Conservation (phyloP, 169 alveolate species). For the Babesia sp. region DNA sequence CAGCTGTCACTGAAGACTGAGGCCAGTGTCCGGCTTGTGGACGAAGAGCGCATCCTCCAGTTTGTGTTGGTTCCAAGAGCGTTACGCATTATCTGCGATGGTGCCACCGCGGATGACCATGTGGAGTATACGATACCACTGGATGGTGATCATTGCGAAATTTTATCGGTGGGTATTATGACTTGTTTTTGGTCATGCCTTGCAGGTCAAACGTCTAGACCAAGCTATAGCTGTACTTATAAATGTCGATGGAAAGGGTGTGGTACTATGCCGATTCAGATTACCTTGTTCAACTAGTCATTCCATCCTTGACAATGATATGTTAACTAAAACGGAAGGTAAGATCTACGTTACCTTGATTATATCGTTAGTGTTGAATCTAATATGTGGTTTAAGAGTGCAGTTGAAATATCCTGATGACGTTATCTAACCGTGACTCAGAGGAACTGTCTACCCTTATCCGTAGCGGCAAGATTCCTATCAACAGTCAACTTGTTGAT, state of each 20-base stretch:
- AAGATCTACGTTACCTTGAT: too few species aligned
- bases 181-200: neutral
- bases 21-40: slow-evolving; percentile 3
- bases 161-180: slow-evolving; percentile 21
- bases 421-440: neutral
- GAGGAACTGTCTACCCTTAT: slow-evolving; percentile 33
- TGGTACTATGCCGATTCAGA: neutral
- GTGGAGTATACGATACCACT: neutral
- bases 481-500: slow-evolving; percentile 51
- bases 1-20: neutral
- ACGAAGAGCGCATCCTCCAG: slow-evolving; percentile 6
- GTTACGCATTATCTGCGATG: neutral
- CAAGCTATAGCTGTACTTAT: slow-evolving; percentile 2
- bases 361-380: too few species aligned
- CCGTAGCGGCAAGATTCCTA: slow-evolving; percentile 20
- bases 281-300: too few species aligned
- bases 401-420: too few species aligned
- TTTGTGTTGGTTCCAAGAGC: neutral
- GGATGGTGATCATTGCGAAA: neutral
- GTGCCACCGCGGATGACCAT: neutral
- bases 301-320: too few species aligned
- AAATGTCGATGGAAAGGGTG: neutral
- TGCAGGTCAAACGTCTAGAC: slow-evolving; percentile 5
- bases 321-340: slow-evolving; percentile 10
- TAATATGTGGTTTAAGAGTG: too few species aligned